Evolutionary conservation across 177 flowering plant species (phyloP).

Genomic region (Telopea speciosissima): DNA sequence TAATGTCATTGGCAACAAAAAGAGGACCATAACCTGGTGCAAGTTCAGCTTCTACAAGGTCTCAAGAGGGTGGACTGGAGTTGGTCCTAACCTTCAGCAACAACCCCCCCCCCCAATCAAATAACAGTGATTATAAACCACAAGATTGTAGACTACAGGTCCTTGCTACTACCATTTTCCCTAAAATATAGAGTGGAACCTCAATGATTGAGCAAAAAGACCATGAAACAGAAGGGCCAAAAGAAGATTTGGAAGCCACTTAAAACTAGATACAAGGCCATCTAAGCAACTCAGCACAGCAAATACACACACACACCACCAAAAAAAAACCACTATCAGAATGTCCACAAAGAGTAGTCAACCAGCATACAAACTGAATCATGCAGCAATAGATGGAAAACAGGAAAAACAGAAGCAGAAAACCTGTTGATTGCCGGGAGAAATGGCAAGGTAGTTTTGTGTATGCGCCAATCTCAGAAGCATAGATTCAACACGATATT

Average conservation of each 20-base stretch:
- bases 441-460: slow-evolving; percentile 85
- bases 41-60: background rate
- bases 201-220: background rate
- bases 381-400: background rate
- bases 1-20: too few relatives aligned
- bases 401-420: background rate
- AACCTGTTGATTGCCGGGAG: slow-evolving; percentile 91
- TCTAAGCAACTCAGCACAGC: background rate
- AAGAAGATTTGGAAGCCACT: background rate
- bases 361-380: background rate
- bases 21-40: background rate
- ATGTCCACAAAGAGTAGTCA: background rate
- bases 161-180: background rate
- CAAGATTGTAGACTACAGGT: background rate
- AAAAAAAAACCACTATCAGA: too few relatives aligned
- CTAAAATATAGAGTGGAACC: background rate
- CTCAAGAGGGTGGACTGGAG: too few relatives aligned
- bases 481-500: slow-evolving; percentile 99
- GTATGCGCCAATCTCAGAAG: slow-evolving; percentile 82
- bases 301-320: too few relatives aligned
- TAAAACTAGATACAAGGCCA: background rate
- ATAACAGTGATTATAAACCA: too few relatives aligned
- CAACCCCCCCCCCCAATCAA: too few relatives aligned
- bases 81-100: too few relatives aligned
- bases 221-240: background rate